Base-by-base conservation (phyloP, 2,329 filamentous ascomycete genomes). In the Cytospora mali region DNA sequence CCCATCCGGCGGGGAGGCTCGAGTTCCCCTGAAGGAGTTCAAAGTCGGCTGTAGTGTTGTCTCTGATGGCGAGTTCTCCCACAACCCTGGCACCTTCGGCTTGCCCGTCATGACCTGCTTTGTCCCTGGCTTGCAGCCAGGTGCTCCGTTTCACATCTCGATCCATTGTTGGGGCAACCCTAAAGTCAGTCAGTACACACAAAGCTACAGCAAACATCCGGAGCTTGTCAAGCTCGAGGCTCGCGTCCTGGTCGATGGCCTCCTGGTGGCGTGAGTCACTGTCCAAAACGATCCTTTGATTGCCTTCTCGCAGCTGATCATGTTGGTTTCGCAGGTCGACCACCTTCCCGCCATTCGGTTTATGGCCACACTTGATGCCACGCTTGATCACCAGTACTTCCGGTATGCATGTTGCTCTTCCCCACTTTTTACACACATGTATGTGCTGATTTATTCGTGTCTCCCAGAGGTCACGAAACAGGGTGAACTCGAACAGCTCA, bases 1-100 rank as follows among this genome's bases (percentile, higher is more conserved):
- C 73, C 88, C 91, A 0, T 78, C 79, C 18, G 69, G 65, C 21
- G 75, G 75, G 65, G 82, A 84, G 65, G 87, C 82, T 69, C 88
- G 86, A 69, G 73, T 89, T 14, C 92, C 92, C 1, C 75, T 93
- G 61, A 90, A 91, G 74, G 92, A 96, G 75, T 96, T 95, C 81
- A 88, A 87, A 71, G 91, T 91, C 9, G 82, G 85, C 65, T 96
- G 91, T 73, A 89, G 90, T 72, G 86, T 89, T 33, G 83, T 88
- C n/a, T 77, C 80, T 6, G 81, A 85, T 70, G 62, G 72, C 55
- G 85, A 87, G 61, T 82, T 84, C 55, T 78, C 80, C 28, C 81
- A 82, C 62, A 73, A 79, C 16, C 79, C 81, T 53, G 79, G 78
- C 46, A 76, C 79, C 18, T 74, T 76, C 58, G 76, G 80, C 13